Conservation (phyloP, 495 filamentous ascomycete genomes). For the Neurospora sp. region DNA sequence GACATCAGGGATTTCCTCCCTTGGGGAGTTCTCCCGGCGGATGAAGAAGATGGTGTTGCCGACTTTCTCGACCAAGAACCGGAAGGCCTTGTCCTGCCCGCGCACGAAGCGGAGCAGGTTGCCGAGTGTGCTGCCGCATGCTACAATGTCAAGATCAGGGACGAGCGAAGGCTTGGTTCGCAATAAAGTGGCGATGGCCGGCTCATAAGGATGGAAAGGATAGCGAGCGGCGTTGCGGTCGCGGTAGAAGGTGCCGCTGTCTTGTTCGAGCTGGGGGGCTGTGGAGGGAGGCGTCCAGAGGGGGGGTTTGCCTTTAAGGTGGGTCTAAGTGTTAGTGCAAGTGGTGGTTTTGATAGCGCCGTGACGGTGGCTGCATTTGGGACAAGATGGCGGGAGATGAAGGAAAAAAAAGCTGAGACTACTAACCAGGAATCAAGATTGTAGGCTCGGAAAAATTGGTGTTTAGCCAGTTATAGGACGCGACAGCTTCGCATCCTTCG, state of each 20-base stretch:
- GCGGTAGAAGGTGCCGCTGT: conserved; percentile 45
- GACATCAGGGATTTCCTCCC: conserved; percentile 38
- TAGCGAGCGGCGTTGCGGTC: conserved; percentile 54
- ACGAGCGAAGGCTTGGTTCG: conserved; percentile 13
- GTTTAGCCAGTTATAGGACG: conserved; percentile 16
- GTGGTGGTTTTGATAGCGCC: not conserved
- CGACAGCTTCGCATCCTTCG: not conserved
- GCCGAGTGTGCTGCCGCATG: conserved; percentile 51
- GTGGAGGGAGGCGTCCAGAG: conserved; percentile 43
- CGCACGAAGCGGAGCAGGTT: conserved; percentile 43
- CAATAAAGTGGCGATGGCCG: conserved; percentile 35
- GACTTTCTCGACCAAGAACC: conserved; percentile 49
- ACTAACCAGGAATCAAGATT: conserved; percentile 16
- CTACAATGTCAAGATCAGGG: conserved; percentile 46
- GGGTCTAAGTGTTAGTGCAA: not conserved
- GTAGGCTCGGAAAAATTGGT: not conserved
- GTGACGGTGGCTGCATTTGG: not conserved
- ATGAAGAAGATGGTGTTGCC: conserved; percentile 54
- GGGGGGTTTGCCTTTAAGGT: conserved; percentile 46
- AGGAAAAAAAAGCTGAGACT: not conserved
- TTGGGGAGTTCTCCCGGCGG: conserved; percentile 47
- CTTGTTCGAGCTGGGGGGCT: conserved; percentile 31
- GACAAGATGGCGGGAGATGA: not conserved
- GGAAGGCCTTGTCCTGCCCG: conserved; percentile 34
- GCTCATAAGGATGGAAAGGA: conserved; percentile 47